Evolutionary conservation across 345 rosid genomes (phyloP).

Genomic region (Populus deltoides): DNA sequence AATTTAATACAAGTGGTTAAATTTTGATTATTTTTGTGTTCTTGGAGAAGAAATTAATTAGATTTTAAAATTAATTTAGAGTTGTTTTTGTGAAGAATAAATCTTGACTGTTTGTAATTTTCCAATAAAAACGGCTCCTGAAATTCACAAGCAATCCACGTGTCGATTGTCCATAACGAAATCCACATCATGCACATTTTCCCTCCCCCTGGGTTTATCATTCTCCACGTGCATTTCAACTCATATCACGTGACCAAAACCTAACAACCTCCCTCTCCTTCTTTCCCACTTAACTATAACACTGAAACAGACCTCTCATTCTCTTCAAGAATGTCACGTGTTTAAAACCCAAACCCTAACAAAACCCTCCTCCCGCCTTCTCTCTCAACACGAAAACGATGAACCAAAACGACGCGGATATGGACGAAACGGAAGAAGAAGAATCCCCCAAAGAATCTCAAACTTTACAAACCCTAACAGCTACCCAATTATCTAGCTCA

Average conservation of each 20-base stretch:
- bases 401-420: slow-evolving; percentile 11
- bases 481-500: slow-evolving; percentile 43
- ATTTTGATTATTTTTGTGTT: too few relatives aligned
- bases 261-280: background rate
- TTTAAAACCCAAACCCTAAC: background rate
- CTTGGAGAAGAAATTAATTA: too few relatives aligned
- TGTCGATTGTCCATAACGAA: background rate
- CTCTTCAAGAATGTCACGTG: background rate
- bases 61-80: too few relatives aligned
- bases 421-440: slow-evolving; percentile 8
- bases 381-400: background rate
- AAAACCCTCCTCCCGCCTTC: slow-evolving; percentile 1
- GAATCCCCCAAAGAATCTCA: slow-evolving; percentile 25
- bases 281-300: background rate
- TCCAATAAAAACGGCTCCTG: too few relatives aligned
- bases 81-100: too few relatives aligned
- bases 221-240: background rate
- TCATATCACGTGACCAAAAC: background rate
- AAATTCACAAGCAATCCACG: background rate
- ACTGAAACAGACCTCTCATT: background rate
- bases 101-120: too few relatives aligned
- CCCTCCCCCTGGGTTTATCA: background rate
- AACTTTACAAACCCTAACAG: slow-evolving; percentile 36
- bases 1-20: too few relatives aligned
- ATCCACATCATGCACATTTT: background rate